Base-by-base conservation (phyloP, 805 yeast genomes). In the Diddensiella transvaalensis region DNA sequence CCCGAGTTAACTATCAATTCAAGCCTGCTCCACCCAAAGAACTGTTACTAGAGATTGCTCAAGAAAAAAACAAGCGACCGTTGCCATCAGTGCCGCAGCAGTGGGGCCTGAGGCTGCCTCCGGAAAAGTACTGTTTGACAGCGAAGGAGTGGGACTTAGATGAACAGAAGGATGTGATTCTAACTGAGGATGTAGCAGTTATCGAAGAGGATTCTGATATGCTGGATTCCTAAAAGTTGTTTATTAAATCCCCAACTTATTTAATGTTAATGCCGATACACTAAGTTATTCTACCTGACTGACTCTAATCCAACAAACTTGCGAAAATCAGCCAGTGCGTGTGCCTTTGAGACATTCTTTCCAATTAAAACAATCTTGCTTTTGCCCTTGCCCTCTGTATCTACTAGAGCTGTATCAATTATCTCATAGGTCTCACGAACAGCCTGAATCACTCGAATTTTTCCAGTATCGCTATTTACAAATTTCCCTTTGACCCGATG, bases 21-120 rank as follows among this genome's bases (percentile, higher is more conserved):
- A 89, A 89, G 65, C 96, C 98, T 2, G 85, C 86, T 2, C 93
- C 95, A 4, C 98, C 98, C 3, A 93, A 91, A 65, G 97, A 93
- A 64, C 71, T 91, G 56, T 68, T 93, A 54, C 70, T 93, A 66
- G 96, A 91, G 67, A 72, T 93, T 58, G 99, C 99, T 0, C 84
- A 83, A 17, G 99, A 95, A 62, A 75, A 96, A 54, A 93, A 93
- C 67, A 83, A 87, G 59, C 83, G 87, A 62, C 82, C 95, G 0
- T 72, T 93, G 45, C 99, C 99, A 3, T 86, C 93, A 3, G 90
- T 93, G 11, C 83, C 90, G 66, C 90, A 93, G 11, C 78, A 83
- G 44, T 89, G 88, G 83, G 98, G 99, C 8, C 76, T 93, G 35
- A 79, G 97, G 55, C 73, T 95, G 44, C 99, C 99, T 2, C 98